Base-by-base conservation (phyloP, 139 green algal genomes). In the Haematococcus sp. region DNA sequence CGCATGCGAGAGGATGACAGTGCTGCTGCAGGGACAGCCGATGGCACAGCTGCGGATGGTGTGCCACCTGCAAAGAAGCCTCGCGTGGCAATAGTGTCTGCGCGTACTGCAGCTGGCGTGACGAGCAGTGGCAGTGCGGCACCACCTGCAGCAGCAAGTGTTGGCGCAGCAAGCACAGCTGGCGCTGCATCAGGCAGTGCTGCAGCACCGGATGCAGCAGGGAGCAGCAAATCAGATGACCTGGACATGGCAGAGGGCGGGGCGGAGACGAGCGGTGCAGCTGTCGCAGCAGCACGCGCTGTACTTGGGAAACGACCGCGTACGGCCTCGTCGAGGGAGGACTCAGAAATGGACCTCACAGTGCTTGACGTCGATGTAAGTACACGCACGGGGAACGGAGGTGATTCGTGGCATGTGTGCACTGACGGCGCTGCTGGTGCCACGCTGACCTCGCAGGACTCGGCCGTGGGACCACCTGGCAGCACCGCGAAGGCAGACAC, bases 381-480 rank as follows among this genome's bases (percentile, higher is more conserved):
- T 49, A 7, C 40, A n/a, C n/a, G n/a, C n/a, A n/a, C n/a, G n/a
- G n/a, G n/a, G n/a, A n/a, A n/a, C n/a, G n/a, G n/a, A n/a, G n/a
- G n/a, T n/a, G n/a, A n/a, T n/a, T n/a, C n/a, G n/a, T n/a, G n/a
- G n/a, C n/a, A n/a, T n/a, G n/a, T n/a, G n/a, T n/a, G n/a, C n/a
- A n/a, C n/a, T n/a, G n/a, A n/a, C n/a, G n/a, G n/a, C n/a, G n/a
- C n/a, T n/a, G n/a, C n/a, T n/a, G n/a, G n/a, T n/a, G n/a, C n/a
- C n/a, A n/a, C n/a, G n/a, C n/a, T n/a, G n/a, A n/a, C n/a, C n/a
- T n/a, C n/a, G n/a, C n/a, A n/a, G n/a, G n/a, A n/a, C 34, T 4
- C 20, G 35, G 7, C 34, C 25, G 68, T 27, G 9, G 60, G 32
- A 67, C 58, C 35, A 66, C 60, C 74, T 51, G 67, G 40, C 3